A percentile compares a stretch with the other conserved stretches of the same genome.
These are phyloP conservation scores for Bacterosira constricta DNA, from an alignment of 108 stramenopile species.

Conservation along the genomic window DNA sequence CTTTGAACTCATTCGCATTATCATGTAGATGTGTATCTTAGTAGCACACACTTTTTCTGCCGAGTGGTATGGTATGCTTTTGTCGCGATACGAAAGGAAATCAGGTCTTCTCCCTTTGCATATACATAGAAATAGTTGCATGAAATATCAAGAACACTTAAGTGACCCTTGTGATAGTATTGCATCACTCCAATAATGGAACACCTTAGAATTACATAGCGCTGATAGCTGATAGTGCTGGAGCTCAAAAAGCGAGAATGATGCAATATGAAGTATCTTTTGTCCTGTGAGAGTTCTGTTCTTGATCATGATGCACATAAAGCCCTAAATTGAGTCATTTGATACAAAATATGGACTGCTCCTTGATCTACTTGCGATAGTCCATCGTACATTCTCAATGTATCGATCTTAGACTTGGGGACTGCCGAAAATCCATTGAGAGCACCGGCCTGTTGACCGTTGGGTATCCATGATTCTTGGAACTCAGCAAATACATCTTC, in stretches of 20 bases:
- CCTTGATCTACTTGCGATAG: conserved; percentile 31
- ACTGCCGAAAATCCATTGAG: background rate
- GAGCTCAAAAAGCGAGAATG: background rate
- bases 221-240: background rate
- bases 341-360: conserved; percentile 33
- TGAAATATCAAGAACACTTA: too few relatives aligned
- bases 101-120: background rate
- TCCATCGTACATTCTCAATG: conserved; percentile 4
- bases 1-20: too few relatives aligned
- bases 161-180: too few relatives aligned
- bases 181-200: too few relatives aligned
- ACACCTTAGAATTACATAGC: background rate
- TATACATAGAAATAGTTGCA: too few relatives aligned
- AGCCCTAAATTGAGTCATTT: conserved; percentile 13
- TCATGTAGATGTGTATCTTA: too few relatives aligned
- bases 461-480: background rate
- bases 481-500: conserved; percentile 43
- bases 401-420: background rate
- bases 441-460: background rate
- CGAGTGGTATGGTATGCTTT: too few relatives aligned
- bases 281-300: background rate
- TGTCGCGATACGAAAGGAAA: background rate
- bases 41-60: too few relatives aligned
- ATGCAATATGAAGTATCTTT: background rate
- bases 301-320: background rate